Evolutionary conservation across 179 eudicot species (phyloP), one percentile per base, ranked within the genome.

Genomic region (Beta lomatogona): DNA sequence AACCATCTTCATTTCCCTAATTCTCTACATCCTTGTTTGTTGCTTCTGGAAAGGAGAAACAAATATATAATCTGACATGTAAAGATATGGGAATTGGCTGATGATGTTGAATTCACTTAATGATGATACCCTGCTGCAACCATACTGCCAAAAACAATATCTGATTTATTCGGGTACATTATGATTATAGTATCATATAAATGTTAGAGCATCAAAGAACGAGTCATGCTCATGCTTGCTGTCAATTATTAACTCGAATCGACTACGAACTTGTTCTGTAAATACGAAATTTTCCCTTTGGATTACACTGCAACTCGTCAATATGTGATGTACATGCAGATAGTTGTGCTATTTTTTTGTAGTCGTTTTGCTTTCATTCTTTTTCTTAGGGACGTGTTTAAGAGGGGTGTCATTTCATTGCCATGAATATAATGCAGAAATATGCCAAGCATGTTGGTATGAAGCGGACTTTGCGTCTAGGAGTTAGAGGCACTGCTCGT

Each of bases 401-500:
- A 9, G 71, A 22, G 65, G 25, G 41, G 53, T 71, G 76, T 64
- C 70, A 76, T 65, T 58, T 44, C 16, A n/a, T 67, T 57, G 77
- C 21, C 45, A 61, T 61, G 45, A 31, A 36, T 53, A 52, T 76
- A 69, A 25, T 87, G 78, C 89, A 94, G 97, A 92, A 91, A 89
- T 94, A 92, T 84, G 92, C 93, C 59, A 93, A 93, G 80, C 77
- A 93, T 89, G 96, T 94, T 86, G 97, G 98, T 66, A 82, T 89
- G 88, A 94, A 92, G 93, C 91, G 94, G 82, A 93, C 93, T 70
- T 91, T 94, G 72, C 92, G 98, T 77, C 90, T 93, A 22, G 98
- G 92, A 74, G 98, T 94, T 65, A 84, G 98, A 89, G 98, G 98
- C 85, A 90, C 92, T 81, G 94, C 97, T 78, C 93, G 94, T 73